phyloP scores from a whole-genome alignment of 2,329 filamentous ascomycete genomes.

The Chaetothyriales sp. region DNA sequence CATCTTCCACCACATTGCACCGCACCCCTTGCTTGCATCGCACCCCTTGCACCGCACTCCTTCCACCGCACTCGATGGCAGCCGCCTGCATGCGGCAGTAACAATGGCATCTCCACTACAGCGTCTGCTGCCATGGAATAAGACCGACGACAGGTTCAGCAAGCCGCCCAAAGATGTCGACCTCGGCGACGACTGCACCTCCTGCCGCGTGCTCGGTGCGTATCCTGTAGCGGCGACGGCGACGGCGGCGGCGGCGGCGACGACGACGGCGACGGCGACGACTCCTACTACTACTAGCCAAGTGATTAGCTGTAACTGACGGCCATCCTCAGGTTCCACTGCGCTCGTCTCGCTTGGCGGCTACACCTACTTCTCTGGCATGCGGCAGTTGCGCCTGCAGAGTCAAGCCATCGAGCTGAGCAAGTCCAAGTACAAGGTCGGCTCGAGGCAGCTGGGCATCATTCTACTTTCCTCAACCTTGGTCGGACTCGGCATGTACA shows the following conservation, averaged over 20 bases:
- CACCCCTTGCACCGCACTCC: too few relatives aligned
- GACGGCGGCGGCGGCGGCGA: neutral
- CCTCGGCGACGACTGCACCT: constrained; percentile 48
- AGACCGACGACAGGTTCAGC: neutral
- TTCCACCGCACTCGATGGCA: neutral
- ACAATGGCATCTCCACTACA: neutral
- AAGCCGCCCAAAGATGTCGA: constrained; percentile 4
- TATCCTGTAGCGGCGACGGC: constrained; percentile 10
- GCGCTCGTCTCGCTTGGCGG: constrained; percentile 62
- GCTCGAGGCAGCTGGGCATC: constrained; percentile 54
- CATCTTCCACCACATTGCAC: too few relatives aligned
- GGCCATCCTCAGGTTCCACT: constrained; percentile 45
- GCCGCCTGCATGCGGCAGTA: neutral
- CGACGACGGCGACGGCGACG: too few relatives aligned
- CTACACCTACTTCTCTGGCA: constrained; percentile 67
- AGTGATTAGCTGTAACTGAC: neutral
- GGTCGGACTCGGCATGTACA: constrained; percentile 57
- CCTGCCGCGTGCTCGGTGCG: constrained; percentile 59
- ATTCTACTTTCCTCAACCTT: constrained; percentile 53
- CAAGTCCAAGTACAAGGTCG: constrained; percentile 58
- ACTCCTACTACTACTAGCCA: neutral
- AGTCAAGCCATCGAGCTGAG: constrained; percentile 49
- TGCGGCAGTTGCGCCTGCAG: constrained; percentile 55
- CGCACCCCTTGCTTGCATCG: too few relatives aligned
- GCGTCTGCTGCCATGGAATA: constrained; percentile 1